Evolutionary conservation across 1,284 basidiomycete species (phyloP), one percentile per base, ranked within the genome.

Genomic region (Fistulinella cinereoalba): DNA sequence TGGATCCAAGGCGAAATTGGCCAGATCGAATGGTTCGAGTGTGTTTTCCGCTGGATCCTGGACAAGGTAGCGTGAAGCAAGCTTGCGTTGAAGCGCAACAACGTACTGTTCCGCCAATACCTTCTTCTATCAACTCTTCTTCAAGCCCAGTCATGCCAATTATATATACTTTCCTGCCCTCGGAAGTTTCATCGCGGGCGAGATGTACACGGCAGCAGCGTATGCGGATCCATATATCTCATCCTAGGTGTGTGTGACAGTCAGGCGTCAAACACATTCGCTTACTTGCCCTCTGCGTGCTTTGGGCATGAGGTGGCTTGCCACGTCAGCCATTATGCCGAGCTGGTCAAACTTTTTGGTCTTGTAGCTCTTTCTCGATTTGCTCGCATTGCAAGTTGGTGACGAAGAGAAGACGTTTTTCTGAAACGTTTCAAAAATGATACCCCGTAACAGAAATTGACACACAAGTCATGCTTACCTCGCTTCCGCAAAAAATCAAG

Each of bases 361-460:
- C 72, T 92, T 92, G 76, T 95, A 95, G 61, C 75, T 85, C 65
- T 74, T 80, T 43, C 96, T 75, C 11, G 92, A 95, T 71, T 96
- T 95, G 40, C 87, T 93, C n/a, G 96, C 96, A 65, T 98, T 99
- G n/a, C n/a, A n/a, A n/a, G 73, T 98, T 98, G 23, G 95, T 97
- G 29, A 98, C 94, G 65, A 98, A 99, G 32, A 98, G 74, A 42
- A 99, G 74, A 49, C 81, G 80, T 75, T 98, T 99, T 44, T 87
- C 91, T 85, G 61, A 46, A 41, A 6, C 31, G n/a, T n/a, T n/a
- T n/a, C n/a, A n/a, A n/a, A n/a, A n/a, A n/a, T n/a, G n/a, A n/a
- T n/a, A n/a, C n/a, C n/a, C n/a, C n/a, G n/a, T n/a, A n/a, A n/a
- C n/a, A n/a, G n/a, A n/a, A n/a, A n/a, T n/a, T n/a, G n/a, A n/a